Base-by-base conservation (phyloP, 2,329 filamentous ascomycete genomes). In the Penicillium sp. region DNA sequence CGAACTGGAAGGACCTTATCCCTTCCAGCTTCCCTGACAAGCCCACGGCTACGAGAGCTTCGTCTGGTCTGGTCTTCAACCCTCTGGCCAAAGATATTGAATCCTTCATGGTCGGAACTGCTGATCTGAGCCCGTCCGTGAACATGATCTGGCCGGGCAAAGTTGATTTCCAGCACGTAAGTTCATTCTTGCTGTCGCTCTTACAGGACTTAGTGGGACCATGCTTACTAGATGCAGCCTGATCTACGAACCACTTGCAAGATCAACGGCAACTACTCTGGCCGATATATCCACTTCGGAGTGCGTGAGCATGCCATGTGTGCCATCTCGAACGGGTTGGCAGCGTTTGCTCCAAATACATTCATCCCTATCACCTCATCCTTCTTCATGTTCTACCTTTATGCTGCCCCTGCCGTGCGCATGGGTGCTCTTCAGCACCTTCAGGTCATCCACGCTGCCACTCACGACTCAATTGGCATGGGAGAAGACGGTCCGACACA, bases 251-350 rank as follows among this genome's bases (percentile, higher is more conserved):
- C 58, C 0, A 60, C 53, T 6, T 67, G 64, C 43, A 51, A 52
- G 21, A 60, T 63, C 57, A 77, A 77, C 53, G 81, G 80, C 38
- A 67, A 76, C 62, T 77, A 77, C 56, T 61, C 63, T 3, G 72
- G 72, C 22, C 69, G 72, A 6, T 74, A 74, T 52, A 69, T 82
- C 52, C 79, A 78, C 61, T 82, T 74, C 61, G 80, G 80, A 41
- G 76, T 83, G 43, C 76, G 80, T 12, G 79, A 82, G 57, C 79
- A 82, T 59, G 79, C 79, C 48, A 83, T 84, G 81, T 73, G 72
- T 2, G 87, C 87, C 65, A 88, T 94, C 74, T 86, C 94, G 77
- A 95, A 95, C 60, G 81, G 80, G 3, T 64, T 84, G 4, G 79
- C 81, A 0, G 81, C 81, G 1, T 83, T 72, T 52, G 68, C 70